These are phyloP conservation scores for Stropharia rugosoannulata DNA, from an alignment of 768 basidiomycete species.

Conservation along the genomic window DNA sequence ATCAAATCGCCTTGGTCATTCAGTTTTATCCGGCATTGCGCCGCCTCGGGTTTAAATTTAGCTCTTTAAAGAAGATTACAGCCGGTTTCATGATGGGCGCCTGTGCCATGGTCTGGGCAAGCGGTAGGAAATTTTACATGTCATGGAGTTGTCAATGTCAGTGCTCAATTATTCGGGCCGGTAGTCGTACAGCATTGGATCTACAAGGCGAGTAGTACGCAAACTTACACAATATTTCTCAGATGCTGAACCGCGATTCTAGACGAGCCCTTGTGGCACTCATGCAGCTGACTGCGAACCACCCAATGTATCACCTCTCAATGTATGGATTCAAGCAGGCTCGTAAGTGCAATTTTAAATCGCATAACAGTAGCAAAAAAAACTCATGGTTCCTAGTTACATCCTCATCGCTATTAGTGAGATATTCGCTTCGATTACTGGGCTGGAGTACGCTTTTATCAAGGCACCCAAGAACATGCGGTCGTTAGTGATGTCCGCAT, in stretches of 20 bases:
- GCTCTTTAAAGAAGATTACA: constrained; percentile 56
- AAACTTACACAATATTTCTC: not conserved
- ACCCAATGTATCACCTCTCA: constrained; percentile 51
- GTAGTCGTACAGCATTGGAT: constrained; percentile 68
- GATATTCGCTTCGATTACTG: constrained; percentile 80
- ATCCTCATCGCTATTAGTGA: constrained; percentile 69
- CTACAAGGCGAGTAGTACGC: constrained; percentile 36
- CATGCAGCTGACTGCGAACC: constrained; percentile 47
- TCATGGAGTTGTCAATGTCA: not conserved
- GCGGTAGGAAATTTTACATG: constrained; percentile 10
- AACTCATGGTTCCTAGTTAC: constrained; percentile 37
- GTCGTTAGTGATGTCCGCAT: constrained; percentile 76
- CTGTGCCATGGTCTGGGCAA: constrained; percentile 69
- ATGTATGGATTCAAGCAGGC: constrained; percentile 77
- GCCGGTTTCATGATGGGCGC: constrained; percentile 56
- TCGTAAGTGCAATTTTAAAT: constrained; percentile 38
- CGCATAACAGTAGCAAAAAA: not conserved
- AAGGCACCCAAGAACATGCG: constrained; percentile 89
- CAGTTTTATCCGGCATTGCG: constrained; percentile 60
- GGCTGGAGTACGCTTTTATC: constrained; percentile 83
- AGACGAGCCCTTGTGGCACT: constrained; percentile 55
- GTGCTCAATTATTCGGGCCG: not conserved
- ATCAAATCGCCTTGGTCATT: constrained; percentile 1
- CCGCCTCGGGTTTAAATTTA: constrained; percentile 53
- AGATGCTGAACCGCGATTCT: not conserved